Percentiles rank a stretch among this genome's conserved stretches.
Conservation (phyloP, 495 filamentous ascomycete genomes). For the Rusavskia elegans region DNA sequence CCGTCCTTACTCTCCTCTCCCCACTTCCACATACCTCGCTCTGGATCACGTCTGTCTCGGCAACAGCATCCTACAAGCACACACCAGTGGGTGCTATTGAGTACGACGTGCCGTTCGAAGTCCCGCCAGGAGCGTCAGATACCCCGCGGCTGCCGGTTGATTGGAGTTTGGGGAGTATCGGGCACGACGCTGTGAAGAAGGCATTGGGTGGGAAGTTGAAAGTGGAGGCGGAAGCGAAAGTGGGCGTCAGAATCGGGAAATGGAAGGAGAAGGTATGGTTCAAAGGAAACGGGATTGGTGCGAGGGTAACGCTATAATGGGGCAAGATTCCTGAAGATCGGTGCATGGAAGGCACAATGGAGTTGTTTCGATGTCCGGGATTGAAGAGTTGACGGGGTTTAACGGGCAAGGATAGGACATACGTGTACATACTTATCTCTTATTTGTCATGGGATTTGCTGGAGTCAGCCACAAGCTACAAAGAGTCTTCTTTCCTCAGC, state of each 20-base stretch:
- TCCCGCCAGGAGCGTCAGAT: conserved; percentile 53
- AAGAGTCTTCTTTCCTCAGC: no score
- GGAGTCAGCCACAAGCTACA: no score
- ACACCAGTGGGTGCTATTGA: conserved; percentile 59
- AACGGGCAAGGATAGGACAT: no score
- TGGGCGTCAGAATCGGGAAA: conserved; percentile 52
- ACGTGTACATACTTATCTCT: no score
- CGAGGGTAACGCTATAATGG: conserved; percentile 46
- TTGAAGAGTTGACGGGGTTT: no score
- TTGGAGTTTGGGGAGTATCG: conserved; percentile 59
- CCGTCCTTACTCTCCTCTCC: conserved; percentile 68
- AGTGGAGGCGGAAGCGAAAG: conserved; percentile 60
- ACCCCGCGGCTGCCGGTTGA: conserved; percentile 69
- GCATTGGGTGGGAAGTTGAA: conserved; percentile 74
- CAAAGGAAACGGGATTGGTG: conserved; percentile 56
- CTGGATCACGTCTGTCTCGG: conserved; percentile 62
- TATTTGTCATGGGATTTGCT: no score
- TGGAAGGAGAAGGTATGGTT: conserved; percentile 59
- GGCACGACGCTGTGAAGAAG: conserved; percentile 62
- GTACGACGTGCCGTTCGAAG: conserved; percentile 50
- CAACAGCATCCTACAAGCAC: conserved; percentile 70
- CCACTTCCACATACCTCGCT: conserved; percentile 57
- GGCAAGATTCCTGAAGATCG: neutral
- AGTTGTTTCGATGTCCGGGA: no score
- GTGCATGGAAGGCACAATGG: no score